Percentiles rank a stretch among this genome's conserved stretches.
phyloP scores from a whole-genome alignment of 2,329 filamentous ascomycete species.

The Cadophora gregata region DNA sequence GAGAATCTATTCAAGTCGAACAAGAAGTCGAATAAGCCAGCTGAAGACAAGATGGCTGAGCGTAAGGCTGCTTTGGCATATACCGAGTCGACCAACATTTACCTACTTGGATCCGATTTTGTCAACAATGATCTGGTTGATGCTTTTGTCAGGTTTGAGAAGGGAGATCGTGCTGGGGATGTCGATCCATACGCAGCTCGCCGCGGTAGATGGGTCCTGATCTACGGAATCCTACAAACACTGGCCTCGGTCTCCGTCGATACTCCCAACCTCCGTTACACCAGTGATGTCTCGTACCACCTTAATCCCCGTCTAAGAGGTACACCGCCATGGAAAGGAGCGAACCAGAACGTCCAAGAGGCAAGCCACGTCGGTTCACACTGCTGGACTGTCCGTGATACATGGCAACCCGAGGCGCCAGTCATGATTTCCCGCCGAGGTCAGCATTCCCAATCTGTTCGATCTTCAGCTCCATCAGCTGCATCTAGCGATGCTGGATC shows the following conservation, averaged over 20 bases:
- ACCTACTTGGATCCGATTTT: constrained; percentile 59
- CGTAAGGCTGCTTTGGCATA: constrained; percentile 54
- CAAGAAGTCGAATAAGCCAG: constrained; percentile 25
- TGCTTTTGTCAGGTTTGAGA: constrained; percentile 62
- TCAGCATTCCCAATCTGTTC: constrained; percentile 8
- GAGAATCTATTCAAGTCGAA: constrained; percentile 32
- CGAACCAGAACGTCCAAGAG: constrained; percentile 38
- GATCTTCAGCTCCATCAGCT: constrained; percentile 19
- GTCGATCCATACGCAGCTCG: constrained; percentile 61
- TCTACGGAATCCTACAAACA: constrained; percentile 65
- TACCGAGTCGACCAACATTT: constrained; percentile 65
- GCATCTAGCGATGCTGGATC: constrained; percentile 25
- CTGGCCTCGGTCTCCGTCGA: constrained; percentile 65
- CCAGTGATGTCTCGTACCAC: constrained; percentile 61
- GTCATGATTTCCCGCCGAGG: constrained; percentile 13
- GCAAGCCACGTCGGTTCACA: constrained; percentile 42
- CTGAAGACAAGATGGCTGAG: constrained; percentile 38
- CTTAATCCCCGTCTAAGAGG: constrained; percentile 58
- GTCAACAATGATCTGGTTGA: constrained; percentile 60
- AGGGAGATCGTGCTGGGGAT: constrained; percentile 55
- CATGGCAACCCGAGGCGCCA: constrained; percentile 26
- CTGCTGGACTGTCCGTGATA: constrained; percentile 43
- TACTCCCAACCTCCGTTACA: constrained; percentile 57
- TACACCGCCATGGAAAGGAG: constrained; percentile 60
- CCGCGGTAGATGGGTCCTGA: constrained; percentile 64